phyloP scores from a whole-genome alignment of 805 yeast species.

The Barnettozyma wickerhamii region DNA sequence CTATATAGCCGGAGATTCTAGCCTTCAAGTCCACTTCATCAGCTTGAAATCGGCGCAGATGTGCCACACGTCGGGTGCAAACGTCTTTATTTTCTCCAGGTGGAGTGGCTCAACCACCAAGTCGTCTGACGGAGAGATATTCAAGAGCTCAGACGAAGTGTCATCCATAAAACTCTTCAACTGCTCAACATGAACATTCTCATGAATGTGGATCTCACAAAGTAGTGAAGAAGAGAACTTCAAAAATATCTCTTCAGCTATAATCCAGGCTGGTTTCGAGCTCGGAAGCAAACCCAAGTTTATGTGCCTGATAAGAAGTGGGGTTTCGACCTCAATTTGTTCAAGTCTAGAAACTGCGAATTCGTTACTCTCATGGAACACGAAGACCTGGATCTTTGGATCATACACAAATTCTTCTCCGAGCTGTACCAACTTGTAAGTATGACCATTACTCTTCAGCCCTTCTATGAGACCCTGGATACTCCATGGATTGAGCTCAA shows the following conservation, averaged over 20 bases:
- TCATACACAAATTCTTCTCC: constrained; percentile 30
- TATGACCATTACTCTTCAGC: constrained; percentile 39
- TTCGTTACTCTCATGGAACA: constrained; percentile 65
- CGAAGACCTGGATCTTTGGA: constrained; percentile 23
- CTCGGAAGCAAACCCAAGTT: constrained; percentile 79
- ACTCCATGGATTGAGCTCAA: constrained; percentile 88
- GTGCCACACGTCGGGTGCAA: constrained; percentile 87
- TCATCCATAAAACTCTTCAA: constrained; percentile 26
- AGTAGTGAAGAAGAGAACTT: constrained; percentile 4
- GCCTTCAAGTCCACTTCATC: neutral
- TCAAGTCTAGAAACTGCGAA: constrained; percentile 39
- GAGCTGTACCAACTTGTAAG: constrained; percentile 30
- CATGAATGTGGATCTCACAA: constrained; percentile 61
- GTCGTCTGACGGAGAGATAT: constrained; percentile 3
- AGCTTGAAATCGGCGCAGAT: constrained; percentile 44
- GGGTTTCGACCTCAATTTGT: constrained; percentile 14
- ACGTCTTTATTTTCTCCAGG: constrained; percentile 69
- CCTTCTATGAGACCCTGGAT: constrained; percentile 65
- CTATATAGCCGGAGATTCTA: neutral
- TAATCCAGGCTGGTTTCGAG: constrained; percentile 58
- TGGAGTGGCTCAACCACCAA: constrained; percentile 26
- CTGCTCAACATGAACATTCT: constrained; percentile 51
- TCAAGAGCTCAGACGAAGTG: constrained; percentile 2
- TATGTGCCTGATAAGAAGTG: constrained; percentile 44
- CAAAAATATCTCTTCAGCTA: constrained; percentile 31